phyloP scores from a whole-genome alignment of 345 rosid species.

The Alliaria petiolata region DNA sequence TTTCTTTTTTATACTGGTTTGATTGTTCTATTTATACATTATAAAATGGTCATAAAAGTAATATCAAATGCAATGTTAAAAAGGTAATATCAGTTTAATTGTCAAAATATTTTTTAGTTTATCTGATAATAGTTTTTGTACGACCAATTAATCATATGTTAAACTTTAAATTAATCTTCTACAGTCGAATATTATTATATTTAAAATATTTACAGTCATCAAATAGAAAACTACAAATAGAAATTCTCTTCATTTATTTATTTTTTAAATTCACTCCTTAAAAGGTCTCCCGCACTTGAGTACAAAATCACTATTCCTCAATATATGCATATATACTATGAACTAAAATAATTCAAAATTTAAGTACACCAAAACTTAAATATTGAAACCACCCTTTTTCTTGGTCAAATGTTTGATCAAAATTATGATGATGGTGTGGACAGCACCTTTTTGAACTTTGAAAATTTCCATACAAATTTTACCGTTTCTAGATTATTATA shows the following conservation, averaged over 20 bases:
- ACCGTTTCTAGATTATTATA: background rate
- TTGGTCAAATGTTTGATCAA: constrained; percentile 12
- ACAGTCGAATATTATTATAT: background rate
- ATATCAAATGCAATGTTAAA: too few species aligned
- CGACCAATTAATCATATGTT: background rate
- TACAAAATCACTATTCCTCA: background rate
- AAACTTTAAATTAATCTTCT: background rate
- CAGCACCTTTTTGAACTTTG: constrained; percentile 16
- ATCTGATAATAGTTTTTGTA: background rate
- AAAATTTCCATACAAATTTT: constrained; percentile 7
- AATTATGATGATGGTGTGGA: constrained; percentile 10
- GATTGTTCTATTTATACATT: too few species aligned
- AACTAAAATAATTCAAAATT: background rate
- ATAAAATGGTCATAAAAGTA: too few species aligned
- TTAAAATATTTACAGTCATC: background rate
- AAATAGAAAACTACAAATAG: background rate
- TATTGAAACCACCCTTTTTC: background rate
- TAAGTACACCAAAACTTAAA: background rate
- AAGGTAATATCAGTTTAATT: too few species aligned
- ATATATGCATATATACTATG: background rate
- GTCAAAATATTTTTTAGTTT: background rate
- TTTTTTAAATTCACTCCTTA: background rate
- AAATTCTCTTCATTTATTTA: background rate
- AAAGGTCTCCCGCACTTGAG: background rate
- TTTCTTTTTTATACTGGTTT: too few species aligned